Evolutionary conservation across 306 rosid genomes (phyloP).

Genomic region (Begonia peltatifolia): DNA sequence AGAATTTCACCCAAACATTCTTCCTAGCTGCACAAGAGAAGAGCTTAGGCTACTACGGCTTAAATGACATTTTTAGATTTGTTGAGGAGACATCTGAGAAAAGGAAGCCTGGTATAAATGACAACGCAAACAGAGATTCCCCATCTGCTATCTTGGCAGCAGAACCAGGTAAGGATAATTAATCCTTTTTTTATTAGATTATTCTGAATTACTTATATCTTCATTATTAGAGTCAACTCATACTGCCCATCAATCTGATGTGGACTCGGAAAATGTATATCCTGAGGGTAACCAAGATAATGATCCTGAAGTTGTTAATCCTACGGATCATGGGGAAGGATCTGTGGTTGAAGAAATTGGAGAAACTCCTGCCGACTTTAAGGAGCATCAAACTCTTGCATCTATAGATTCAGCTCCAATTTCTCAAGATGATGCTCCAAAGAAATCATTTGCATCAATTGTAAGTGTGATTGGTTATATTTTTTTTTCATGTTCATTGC

Average conservation of each 20-base stretch:
- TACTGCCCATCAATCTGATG: constrained; percentile 37
- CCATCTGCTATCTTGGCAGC: constrained; percentile 21
- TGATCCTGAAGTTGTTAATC: constrained; percentile 61
- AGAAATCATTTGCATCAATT: constrained; percentile 73
- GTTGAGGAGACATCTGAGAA: constrained; percentile 45
- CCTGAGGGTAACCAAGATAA: constrained; percentile 44
- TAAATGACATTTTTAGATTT: constrained; percentile 87
- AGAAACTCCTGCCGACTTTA: constrained; percentile 24
- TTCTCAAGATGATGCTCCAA: constrained; percentile 60
- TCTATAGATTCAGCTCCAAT: constrained; percentile 37
- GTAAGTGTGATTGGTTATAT: constrained; percentile 35
- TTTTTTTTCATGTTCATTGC: constrained; percentile 1
- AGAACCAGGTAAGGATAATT: constrained; percentile 45
- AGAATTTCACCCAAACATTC: constrained; percentile 80
- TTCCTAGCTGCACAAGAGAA: constrained; percentile 97
- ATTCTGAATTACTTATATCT: constrained; percentile 38
- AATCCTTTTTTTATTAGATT: constrained; percentile 12
- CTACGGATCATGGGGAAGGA: constrained; percentile 49
- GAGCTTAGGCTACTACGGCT: constrained; percentile 50
- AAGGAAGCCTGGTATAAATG: background rate
- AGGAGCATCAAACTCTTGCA: constrained; percentile 27
- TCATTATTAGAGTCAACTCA: constrained; percentile 39
- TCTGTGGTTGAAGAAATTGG: constrained; percentile 51
- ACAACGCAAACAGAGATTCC: constrained; percentile 5
- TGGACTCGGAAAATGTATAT: constrained; percentile 27